Percentiles rank a stretch among this genome's conserved stretches.
Conservation (phyloP, 345 rosid species). For the Arabis hirsuta region DNA sequence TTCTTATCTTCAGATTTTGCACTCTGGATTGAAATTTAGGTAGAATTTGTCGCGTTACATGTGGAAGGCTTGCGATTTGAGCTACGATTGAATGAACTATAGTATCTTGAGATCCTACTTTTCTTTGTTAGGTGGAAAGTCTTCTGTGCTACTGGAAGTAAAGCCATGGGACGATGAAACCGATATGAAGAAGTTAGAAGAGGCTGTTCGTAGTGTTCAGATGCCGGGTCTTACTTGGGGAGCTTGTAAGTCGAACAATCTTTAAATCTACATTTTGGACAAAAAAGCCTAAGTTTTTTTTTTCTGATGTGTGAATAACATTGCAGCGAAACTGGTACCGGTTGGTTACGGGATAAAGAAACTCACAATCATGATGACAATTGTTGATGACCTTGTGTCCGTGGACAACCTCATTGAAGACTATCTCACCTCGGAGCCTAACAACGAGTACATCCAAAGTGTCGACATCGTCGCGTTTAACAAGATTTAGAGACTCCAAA, state of each 20-base stretch:
- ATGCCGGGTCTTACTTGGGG: constrained; percentile 93
- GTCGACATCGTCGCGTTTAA: constrained; percentile 96
- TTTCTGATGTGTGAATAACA: background rate
- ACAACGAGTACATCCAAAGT: constrained; percentile 77
- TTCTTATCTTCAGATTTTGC: background rate
- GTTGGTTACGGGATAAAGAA: constrained; percentile 98
- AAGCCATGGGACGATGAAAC: constrained; percentile 99
- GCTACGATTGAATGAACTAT: background rate
- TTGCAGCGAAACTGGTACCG: constrained; percentile 76
- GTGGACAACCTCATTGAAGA: constrained; percentile 82
- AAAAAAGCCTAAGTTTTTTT: background rate
- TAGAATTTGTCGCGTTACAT: background rate
- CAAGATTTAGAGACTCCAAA: constrained; percentile 60
- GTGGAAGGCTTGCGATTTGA: background rate
- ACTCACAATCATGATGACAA: constrained; percentile 83
- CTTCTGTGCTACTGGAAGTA: constrained; percentile 82
- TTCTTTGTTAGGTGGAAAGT: constrained; percentile 68
- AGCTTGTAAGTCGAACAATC: constrained; percentile 63
- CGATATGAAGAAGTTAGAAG: constrained; percentile 96
- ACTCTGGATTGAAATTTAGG: background rate
- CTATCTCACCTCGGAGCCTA: constrained; percentile 70
- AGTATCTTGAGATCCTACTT: constrained; percentile 9
- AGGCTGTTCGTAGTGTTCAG: constrained; percentile 71
- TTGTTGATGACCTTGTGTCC: constrained; percentile 88
- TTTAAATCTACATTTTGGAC: background rate